These are phyloP conservation scores for Ophiostoma quercus DNA, from an alignment of 2,329 filamentous ascomycete genomes.

Conservation along the genomic window DNA sequence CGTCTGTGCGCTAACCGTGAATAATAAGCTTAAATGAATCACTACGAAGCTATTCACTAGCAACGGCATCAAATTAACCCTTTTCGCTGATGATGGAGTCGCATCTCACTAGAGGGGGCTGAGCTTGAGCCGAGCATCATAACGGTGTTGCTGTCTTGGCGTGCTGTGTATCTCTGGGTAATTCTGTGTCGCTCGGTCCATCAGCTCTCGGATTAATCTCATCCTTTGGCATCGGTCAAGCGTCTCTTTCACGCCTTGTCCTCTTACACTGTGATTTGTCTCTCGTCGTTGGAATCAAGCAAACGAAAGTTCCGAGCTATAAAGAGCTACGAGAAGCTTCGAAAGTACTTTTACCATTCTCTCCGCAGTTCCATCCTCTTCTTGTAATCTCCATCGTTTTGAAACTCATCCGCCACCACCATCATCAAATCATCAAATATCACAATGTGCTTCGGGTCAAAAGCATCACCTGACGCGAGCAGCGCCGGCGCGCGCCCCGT, in stretches of 20 bases:
- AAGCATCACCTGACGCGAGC: conserved; percentile 14
- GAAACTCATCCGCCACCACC: neutral
- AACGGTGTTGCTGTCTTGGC: neutral
- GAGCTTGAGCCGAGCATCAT: neutral
- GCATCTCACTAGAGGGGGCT: neutral
- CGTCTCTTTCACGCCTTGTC: neutral
- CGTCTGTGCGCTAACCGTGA: neutral
- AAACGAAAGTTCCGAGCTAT: neutral
- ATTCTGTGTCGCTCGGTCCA: neutral
- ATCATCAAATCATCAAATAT: neutral
- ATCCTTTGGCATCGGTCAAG: neutral
- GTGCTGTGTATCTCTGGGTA: neutral
- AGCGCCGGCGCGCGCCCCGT: conserved; percentile 15
- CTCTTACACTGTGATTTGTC: neutral
- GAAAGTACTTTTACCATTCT: neutral
- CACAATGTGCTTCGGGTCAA: conserved; percentile 29
- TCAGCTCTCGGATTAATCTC: neutral
- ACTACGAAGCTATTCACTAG: neutral
- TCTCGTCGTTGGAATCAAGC: neutral
- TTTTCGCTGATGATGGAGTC: neutral
- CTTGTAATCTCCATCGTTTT: neutral
- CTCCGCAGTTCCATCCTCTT: neutral
- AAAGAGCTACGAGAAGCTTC: neutral
- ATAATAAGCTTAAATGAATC: neutral
- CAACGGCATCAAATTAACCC: neutral